Base-by-base conservation (phyloP, 805 yeast genomes). In the Saturnispora dispora region DNA sequence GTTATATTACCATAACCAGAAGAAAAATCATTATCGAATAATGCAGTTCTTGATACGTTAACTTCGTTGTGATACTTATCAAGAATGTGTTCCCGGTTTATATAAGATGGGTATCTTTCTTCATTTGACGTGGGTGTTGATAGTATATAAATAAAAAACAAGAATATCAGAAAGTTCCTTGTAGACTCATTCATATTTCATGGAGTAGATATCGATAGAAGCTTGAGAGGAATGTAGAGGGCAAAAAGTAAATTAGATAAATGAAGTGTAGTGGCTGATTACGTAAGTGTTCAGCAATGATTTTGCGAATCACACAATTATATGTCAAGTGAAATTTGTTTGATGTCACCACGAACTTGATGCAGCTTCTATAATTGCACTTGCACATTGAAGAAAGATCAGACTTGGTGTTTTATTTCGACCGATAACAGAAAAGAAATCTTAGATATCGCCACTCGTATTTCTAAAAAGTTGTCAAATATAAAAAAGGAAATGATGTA, bases 1-100 rank as follows among this genome's bases (percentile, higher is more conserved):
- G 93, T 84, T 15, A 87, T 63, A 58, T 85, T 83, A 1, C 85
- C 85, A 61, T 81, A 82, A 5, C 86, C 88, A 4, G 66, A 53
- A 18, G 61, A 50, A 18, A 18, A 37, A 62, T 75, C 82, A 1
- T 75, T 71, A 42, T 77, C 57, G 33, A 83, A 63, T 1, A 64
- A 32, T 22, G 52, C 60, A 2, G 63, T 55, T 23, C 67, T 49
- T 62, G 73, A 56, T 57, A 57, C 54, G 57, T 56, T 45, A 60
- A 63, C 54, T 53, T 59, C 73, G 32, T 66, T 59, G 45, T 68
- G 71, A 47, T 76, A 66, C 10, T 63, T 59, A n/a, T 63, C 56
- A 15, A 77, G 47, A 13, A 67, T 62, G 18, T 55, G n/a, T 11
- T 57, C 48, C 15, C 62, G 58, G 25, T 58, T 59, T 9, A 51